Evolutionary conservation across 345 rosid species (phyloP).

Genomic region (Erysimum cheiranthoides): DNA sequence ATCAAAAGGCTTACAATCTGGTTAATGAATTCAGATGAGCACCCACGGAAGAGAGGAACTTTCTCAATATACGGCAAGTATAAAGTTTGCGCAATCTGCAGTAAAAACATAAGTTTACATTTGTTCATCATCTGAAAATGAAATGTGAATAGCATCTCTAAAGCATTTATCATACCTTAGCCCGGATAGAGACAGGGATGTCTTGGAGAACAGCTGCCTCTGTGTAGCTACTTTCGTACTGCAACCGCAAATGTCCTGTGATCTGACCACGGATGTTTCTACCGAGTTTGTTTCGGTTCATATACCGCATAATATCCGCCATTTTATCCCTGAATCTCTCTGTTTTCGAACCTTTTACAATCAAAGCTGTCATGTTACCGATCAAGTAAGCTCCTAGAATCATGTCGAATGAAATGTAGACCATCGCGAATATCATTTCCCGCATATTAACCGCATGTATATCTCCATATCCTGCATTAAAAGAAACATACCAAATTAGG

Average conservation of each 20-base stretch:
- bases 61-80: constrained; percentile 73
- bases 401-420: constrained; percentile 84
- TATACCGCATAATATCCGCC: constrained; percentile 71
- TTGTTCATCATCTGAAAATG: neutral
- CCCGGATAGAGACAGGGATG: constrained; percentile 73
- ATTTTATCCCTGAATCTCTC: constrained; percentile 79
- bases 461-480: constrained; percentile 80
- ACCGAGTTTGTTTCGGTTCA: constrained; percentile 71
- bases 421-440: constrained; percentile 89
- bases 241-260: constrained; percentile 67
- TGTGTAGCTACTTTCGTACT: constrained; percentile 60
- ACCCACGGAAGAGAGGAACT: constrained; percentile 70
- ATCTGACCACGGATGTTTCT: constrained; percentile 64
- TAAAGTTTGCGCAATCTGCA: constrained; percentile 76
- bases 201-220: constrained; percentile 81
- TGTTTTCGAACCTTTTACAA: constrained; percentile 89
- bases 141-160: neutral
- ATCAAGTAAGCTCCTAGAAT: constrained; percentile 87
- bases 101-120: constrained; percentile 20
- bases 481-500: neutral
- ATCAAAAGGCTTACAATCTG: constrained; percentile 65
- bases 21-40: constrained; percentile 80
- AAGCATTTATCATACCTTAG: constrained; percentile 56
- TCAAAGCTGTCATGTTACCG: constrained; percentile 93
- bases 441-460: constrained; percentile 86